Percentiles rank a stretch among this genome's conserved stretches.
Conservation (phyloP, 352 stramenopile species). For the Globisporangium perplexum region DNA sequence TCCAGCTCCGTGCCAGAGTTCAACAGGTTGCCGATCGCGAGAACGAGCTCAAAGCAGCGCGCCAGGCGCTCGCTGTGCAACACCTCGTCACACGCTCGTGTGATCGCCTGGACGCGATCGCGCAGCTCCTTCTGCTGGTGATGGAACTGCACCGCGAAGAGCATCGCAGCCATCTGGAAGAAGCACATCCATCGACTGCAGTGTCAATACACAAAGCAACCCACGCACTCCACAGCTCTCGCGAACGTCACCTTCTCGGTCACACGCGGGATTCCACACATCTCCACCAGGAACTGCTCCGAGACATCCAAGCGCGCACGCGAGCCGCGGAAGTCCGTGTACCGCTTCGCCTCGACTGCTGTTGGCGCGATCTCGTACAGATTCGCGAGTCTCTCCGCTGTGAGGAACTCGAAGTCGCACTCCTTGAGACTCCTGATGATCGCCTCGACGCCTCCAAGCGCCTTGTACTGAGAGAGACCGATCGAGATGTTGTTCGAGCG, state of each 20-base stretch:
- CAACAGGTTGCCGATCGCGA: constrained; percentile 70
- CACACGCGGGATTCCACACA: constrained; percentile 61
- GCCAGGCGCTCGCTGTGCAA: constrained; percentile 64
- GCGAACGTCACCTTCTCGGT: constrained; percentile 75
- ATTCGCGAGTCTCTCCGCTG: constrained; percentile 45
- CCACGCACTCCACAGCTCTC: not conserved
- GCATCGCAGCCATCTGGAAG: constrained; percentile 52
- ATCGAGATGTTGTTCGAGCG: constrained; percentile 82
- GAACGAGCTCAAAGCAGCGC: constrained; percentile 67
- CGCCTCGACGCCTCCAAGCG: constrained; percentile 30
- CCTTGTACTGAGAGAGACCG: constrained; percentile 71
- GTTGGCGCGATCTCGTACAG: constrained; percentile 69
- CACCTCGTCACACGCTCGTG: constrained; percentile 57
- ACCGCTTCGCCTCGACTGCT: constrained; percentile 59
- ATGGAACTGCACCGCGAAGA: constrained; percentile 65
- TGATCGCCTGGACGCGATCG: constrained; percentile 40
- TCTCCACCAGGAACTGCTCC: constrained; percentile 67
- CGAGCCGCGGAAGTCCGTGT: constrained; percentile 57
- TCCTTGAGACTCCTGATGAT: constrained; percentile 39
- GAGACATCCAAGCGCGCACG: constrained; percentile 39
- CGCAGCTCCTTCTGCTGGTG: constrained; percentile 46
- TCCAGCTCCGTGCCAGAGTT: constrained; percentile 71
- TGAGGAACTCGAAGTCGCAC: constrained; percentile 64
- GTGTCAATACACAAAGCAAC: not conserved
- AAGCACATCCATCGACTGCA: constrained; percentile 1